A percentile compares a stretch with the other conserved stretches of the same genome.
phyloP scores from a whole-genome alignment of 257 asterid species.

The Paraleonurus japonicus region DNA sequence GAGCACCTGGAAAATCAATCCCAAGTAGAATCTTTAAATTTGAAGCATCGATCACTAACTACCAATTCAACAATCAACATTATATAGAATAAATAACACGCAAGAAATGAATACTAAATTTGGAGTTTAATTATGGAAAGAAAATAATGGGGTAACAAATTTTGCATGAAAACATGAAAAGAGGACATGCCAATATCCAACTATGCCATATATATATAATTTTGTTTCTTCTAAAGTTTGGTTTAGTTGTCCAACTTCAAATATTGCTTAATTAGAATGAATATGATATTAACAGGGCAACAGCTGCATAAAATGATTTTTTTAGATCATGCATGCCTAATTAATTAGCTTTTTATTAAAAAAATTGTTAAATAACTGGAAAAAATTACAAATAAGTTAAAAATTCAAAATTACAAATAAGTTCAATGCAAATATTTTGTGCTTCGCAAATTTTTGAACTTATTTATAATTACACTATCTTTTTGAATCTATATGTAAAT shows the following conservation, averaged over 20 bases:
- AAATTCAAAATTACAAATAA: too few species aligned
- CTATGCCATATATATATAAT: slow-evolving; percentile 13
- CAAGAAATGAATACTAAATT: background rate
- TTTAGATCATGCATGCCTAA: background rate
- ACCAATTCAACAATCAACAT: too few species aligned
- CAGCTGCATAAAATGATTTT: slow-evolving; percentile 17
- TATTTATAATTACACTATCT: too few species aligned
- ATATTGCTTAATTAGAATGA: background rate
- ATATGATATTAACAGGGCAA: slow-evolving; percentile 31
- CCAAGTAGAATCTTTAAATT: background rate
- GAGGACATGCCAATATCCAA: slow-evolving; percentile 24
- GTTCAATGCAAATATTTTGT: too few species aligned
- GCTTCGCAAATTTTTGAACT: too few species aligned
- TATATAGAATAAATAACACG: background rate
- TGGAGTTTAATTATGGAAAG: slow-evolving; percentile 13
- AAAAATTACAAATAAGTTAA: too few species aligned
- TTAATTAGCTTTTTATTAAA: background rate
- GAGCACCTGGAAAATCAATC: background rate
- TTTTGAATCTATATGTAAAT: too few species aligned
- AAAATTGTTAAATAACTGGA: background rate
- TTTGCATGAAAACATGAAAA: slow-evolving; percentile 21
- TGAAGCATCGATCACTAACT: too few species aligned
- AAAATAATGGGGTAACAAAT: slow-evolving; percentile 24
- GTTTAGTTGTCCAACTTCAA: slow-evolving; percentile 16
- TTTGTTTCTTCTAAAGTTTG: slow-evolving; percentile 20